phyloP scores from a whole-genome alignment of 108 stramenopile species.

The Schizochytrium sp. region DNA sequence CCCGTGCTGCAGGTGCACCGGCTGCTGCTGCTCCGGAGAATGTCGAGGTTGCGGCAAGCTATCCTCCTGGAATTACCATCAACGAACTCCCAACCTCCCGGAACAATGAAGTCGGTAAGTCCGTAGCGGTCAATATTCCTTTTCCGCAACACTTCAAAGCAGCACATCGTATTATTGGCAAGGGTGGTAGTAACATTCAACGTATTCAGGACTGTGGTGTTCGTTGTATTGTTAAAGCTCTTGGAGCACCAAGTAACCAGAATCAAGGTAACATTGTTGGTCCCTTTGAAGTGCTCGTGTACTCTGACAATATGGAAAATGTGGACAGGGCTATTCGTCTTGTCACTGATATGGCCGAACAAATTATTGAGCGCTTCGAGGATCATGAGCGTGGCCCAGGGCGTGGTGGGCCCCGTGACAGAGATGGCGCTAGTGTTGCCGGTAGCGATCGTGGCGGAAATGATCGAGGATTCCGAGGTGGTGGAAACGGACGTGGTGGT shows the following conservation, averaged over 20 bases:
- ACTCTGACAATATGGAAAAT: neutral
- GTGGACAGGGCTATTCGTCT: neutral
- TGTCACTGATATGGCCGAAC: conserved; percentile 35
- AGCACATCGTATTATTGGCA: conserved; percentile 53
- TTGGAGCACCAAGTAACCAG: conserved; percentile 25
- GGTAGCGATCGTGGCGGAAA: neutral
- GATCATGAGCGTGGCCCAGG: neutral
- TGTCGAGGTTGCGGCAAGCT: neutral
- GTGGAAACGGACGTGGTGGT: neutral
- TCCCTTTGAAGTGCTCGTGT: conserved; percentile 40
- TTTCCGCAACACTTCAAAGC: conserved; percentile 5
- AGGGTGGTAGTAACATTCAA: conserved; percentile 42
- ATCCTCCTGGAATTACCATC: conserved; percentile 27
- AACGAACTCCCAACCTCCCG: conserved; percentile 36
- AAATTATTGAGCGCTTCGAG: conserved; percentile 38
- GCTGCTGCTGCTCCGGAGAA: neutral
- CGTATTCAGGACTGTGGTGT: conserved; percentile 49
- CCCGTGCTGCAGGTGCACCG: conserved; percentile 39
- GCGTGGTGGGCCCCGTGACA: neutral
- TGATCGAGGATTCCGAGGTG: neutral
- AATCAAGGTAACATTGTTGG: conserved; percentile 40
- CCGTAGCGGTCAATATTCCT: conserved; percentile 42
- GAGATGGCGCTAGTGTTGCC: neutral
- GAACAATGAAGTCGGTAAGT: neutral
- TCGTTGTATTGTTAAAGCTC: conserved; percentile 39